Evolutionary conservation across 129 eudicot species (phyloP), one percentile per base, ranked within the genome.

Genomic region (Escallonia rubra): DNA sequence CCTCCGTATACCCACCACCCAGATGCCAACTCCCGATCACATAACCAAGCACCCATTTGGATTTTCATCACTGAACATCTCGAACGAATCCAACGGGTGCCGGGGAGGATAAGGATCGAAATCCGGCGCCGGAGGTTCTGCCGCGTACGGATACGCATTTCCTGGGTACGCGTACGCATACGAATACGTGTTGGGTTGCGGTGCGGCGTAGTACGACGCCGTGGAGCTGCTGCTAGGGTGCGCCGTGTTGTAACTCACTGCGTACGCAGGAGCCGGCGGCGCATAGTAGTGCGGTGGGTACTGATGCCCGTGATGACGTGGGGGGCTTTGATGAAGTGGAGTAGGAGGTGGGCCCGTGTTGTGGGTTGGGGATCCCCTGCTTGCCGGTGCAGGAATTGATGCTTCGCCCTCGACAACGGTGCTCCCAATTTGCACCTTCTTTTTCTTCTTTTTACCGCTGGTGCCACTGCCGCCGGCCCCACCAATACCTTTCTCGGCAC

Each of bases 11-110:
- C 50, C 50, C 56, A 65, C 11, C 38, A 13, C 14, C 44, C 2
- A 41, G 13, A 39, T 39, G 3, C 4, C 48, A 15, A 23, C 5
- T 13, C 39, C 10, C 11, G 46, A 41, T 79, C 63, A 88, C 88
- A 80, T 77, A 43, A 88, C 67, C 13, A 62, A 79, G 83, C 96
- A 88, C 5, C 87, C 96, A 61, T 88, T 88, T 4, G 96, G 96
- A 76, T 88, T 88, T 59, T 89, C 96, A 72, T 89, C 96, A 52
- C 96, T 89, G 66, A 89, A 85, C 66, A 89, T 78, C 65, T 89
- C 96, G 43, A 89, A 85, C 57, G 96, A 82, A 77, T 85, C 90
- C 80, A 65, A 75, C 61, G 83, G 83, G 62, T 66, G 90, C 34
- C 65, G 76, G 4, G 68, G 51, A 6, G 51, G 51, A 47, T 47